A percentile compares a stretch with the other conserved stretches of the same genome.
Evolutionary conservation across 441 rosid genomes (phyloP).

Genomic region (Hypseocharis bilobata): DNA sequence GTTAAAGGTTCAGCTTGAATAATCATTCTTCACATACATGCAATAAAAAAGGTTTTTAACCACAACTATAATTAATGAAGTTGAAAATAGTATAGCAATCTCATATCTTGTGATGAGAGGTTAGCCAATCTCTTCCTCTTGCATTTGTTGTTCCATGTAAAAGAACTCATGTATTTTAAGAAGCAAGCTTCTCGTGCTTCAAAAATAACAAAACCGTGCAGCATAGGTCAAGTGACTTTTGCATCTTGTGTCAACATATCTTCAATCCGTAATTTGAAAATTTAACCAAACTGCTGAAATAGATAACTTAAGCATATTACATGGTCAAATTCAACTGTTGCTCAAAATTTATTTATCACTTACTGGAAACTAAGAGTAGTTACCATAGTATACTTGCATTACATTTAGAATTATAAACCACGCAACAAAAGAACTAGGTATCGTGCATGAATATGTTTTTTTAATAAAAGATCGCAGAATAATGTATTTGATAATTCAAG

Average conservation of each 20-base stretch:
- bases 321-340: no score
- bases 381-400: no score
- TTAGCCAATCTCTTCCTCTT: neutral
- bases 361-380: no score
- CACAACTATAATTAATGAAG: neutral
- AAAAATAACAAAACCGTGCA: neutral
- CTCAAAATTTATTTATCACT: no score
- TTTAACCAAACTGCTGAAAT: neutral
- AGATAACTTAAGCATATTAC: neutral
- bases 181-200: neutral
- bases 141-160: neutral
- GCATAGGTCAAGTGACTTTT: neutral
- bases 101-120: neutral
- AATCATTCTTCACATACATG: neutral
- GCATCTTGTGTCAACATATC: neutral
- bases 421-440: no score
- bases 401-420: no score
- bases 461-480: no score
- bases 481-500: no score
- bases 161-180: neutral
- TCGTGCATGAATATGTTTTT: no score
- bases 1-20: neutral
- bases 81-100: neutral
- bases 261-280: neutral
- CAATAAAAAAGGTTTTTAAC: neutral